A percentile compares a stretch with the other conserved stretches of the same genome.
Conservation (phyloP, 2,329 filamentous ascomycete genomes). For the Beauveria rudraprayagi region DNA sequence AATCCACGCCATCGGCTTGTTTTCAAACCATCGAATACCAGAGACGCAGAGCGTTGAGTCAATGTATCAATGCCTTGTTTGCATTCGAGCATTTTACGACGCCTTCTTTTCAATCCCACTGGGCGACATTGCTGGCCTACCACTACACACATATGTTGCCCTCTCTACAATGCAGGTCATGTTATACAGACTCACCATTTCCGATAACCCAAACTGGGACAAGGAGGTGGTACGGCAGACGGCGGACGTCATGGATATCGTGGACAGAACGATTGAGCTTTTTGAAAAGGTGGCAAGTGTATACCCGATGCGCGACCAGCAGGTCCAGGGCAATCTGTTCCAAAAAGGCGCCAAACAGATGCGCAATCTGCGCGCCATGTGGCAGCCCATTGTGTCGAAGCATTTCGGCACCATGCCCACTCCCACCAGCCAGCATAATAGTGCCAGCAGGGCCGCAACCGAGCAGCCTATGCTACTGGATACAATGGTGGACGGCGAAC, state of each 20-base stretch:
- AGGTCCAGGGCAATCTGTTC: constrained; percentile 24
- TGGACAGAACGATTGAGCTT: constrained; percentile 27
- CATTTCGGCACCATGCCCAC: constrained; percentile 23
- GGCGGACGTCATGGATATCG: constrained; percentile 26
- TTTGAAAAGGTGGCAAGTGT: constrained; percentile 20
- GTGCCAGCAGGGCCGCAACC: constrained; percentile 1
- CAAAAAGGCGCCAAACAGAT: constrained; percentile 28
- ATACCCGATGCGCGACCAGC: constrained; percentile 22
- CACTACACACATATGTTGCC: constrained; percentile 27
- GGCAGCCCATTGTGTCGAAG: constrained; percentile 28
- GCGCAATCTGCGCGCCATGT: constrained; percentile 24
- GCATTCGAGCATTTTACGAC: constrained; percentile 29
- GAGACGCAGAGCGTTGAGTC: constrained; percentile 24
- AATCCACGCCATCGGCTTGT: constrained; percentile 26
- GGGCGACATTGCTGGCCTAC: constrained; percentile 22
- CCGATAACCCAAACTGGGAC: constrained; percentile 35
- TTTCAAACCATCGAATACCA: constrained; percentile 23
- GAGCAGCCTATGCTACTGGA: constrained; percentile 14
- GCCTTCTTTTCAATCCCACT: constrained; percentile 26
- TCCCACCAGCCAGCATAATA: constrained; percentile 19
- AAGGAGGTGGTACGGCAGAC: constrained; percentile 27
- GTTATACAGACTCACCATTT: constrained; percentile 31
- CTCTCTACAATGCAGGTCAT: constrained; percentile 29
- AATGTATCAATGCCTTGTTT: constrained; percentile 29
- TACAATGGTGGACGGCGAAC: constrained; percentile 15